Conservation (phyloP, 768 basidiomycete species). For the Mycena belliarum region DNA sequence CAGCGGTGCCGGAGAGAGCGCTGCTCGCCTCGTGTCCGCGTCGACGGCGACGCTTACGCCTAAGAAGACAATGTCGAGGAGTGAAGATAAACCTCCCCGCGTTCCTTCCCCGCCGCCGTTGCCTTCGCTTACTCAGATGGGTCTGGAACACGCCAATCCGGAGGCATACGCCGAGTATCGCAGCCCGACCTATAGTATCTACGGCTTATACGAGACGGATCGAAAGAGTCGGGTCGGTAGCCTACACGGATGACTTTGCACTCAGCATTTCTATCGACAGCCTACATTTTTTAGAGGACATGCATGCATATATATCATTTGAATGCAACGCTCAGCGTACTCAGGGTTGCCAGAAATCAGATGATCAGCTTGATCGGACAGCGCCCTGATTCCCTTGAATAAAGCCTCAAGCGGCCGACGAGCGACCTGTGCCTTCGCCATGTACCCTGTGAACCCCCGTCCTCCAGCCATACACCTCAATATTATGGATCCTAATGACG, state of each 20-base stretch:
- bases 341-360: slow-evolving; percentile 3
- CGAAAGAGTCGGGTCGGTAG: slow-evolving; percentile 45
- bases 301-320: not conserved
- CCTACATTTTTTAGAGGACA: not conserved
- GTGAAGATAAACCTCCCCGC: slow-evolving; percentile 67
- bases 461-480: slow-evolving; percentile 31
- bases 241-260: slow-evolving; percentile 1
- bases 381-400: not conserved
- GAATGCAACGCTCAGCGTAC: slow-evolving; percentile 1
- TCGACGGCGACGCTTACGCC: slow-evolving; percentile 25
- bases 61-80: slow-evolving; percentile 29
- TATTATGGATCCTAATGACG: slow-evolving; percentile 30
- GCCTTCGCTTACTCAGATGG: slow-evolving; percentile 79
- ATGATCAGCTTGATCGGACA: slow-evolving; percentile 5
- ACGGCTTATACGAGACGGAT: slow-evolving; percentile 67
- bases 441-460: slow-evolving; percentile 22
- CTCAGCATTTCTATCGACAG: slow-evolving; percentile 1
- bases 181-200: slow-evolving; percentile 84
- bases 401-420: not conserved
- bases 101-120: slow-evolving; percentile 79
- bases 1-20: slow-evolving; percentile 39
- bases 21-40: slow-evolving; percentile 33
- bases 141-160: slow-evolving; percentile 59
- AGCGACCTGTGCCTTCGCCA: slow-evolving; percentile 1
- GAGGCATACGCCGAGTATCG: slow-evolving; percentile 67